Conservation (phyloP, 495 filamentous ascomycete genomes). For the Chaetomium fimeti region DNA sequence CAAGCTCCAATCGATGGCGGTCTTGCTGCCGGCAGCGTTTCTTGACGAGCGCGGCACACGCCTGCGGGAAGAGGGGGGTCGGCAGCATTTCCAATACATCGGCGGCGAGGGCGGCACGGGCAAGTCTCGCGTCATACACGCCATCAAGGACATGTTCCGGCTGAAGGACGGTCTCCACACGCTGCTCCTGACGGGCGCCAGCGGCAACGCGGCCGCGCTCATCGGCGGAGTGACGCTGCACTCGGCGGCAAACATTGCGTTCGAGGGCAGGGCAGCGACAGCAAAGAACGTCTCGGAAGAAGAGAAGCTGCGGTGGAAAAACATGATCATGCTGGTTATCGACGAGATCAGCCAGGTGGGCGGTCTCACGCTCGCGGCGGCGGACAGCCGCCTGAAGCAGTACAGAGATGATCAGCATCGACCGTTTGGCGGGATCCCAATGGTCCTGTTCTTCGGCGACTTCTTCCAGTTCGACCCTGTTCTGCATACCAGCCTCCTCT, state of each 20-base stretch:
- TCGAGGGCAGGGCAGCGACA: no score
- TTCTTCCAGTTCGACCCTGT: conserved; percentile 23
- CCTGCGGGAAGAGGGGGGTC: not conserved
- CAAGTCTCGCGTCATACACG: not conserved
- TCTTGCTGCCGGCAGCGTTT: not conserved
- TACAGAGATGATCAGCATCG: conserved; percentile 15
- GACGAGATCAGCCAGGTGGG: no score
- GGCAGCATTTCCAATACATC: not conserved
- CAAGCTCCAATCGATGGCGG: not conserved
- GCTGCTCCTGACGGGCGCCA: conserved; percentile 9
- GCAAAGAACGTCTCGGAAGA: conserved; percentile 13
- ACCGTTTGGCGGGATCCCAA: conserved; percentile 15
- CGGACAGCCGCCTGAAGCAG: conserved; percentile 16
- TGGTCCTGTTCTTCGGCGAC: conserved; percentile 16
- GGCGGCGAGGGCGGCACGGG: not conserved
- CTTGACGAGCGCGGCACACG: not conserved
- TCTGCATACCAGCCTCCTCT: conserved; percentile 15
- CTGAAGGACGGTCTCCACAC: conserved; percentile 13
- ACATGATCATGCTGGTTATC: no score
- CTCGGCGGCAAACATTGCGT: no score
- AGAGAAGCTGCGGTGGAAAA: no score
- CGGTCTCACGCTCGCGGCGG: no score
- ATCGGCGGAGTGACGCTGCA: conserved; percentile 15
- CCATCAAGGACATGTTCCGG: conserved; percentile 7
- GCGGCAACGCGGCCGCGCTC: conserved; percentile 7